phyloP scores from a whole-genome alignment of 2,329 filamentous ascomycete species.

The Parastagonospora avenae region DNA sequence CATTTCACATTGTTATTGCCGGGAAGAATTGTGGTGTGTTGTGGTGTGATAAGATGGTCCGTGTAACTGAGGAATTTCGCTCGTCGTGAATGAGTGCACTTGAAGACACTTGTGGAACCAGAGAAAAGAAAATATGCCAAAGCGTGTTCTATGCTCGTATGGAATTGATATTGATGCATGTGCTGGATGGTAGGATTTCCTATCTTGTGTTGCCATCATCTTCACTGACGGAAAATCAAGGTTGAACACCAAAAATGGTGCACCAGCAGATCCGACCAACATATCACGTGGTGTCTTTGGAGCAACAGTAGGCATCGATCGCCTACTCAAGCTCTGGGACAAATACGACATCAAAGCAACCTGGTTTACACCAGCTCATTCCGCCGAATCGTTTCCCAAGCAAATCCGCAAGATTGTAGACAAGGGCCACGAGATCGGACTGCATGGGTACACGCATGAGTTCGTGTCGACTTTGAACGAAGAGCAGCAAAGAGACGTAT shows the following conservation, averaged over 20 bases:
- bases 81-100: too few species aligned
- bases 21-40: neutral
- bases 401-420: slow-evolving; percentile 54
- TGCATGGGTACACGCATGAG: slow-evolving; percentile 51
- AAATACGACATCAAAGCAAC: slow-evolving; percentile 51
- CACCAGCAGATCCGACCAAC: slow-evolving; percentile 46
- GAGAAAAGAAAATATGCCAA: slow-evolving; percentile 28
- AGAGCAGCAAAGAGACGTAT: slow-evolving; percentile 52
- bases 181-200: slow-evolving; percentile 33
- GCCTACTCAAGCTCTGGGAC: slow-evolving; percentile 49
- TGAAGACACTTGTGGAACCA: too few species aligned
- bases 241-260: slow-evolving; percentile 50
- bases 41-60: neutral
- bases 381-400: slow-evolving; percentile 55
- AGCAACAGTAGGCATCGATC: slow-evolving; percentile 48
- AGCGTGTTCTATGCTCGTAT: slow-evolving; percentile 48
- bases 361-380: slow-evolving; percentile 51
- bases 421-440: slow-evolving; percentile 50
- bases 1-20: neutral
- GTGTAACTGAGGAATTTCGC: neutral
- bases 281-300: slow-evolving; percentile 49
- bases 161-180: slow-evolving; percentile 52
- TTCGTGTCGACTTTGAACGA: slow-evolving; percentile 36
- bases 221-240: slow-evolving; percentile 14
- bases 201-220: neutral